A percentile compares a stretch with the other conserved stretches of the same genome.
Evolutionary conservation across 441 rosid genomes (phyloP).

Genomic region (Aquilaria agallochum): DNA sequence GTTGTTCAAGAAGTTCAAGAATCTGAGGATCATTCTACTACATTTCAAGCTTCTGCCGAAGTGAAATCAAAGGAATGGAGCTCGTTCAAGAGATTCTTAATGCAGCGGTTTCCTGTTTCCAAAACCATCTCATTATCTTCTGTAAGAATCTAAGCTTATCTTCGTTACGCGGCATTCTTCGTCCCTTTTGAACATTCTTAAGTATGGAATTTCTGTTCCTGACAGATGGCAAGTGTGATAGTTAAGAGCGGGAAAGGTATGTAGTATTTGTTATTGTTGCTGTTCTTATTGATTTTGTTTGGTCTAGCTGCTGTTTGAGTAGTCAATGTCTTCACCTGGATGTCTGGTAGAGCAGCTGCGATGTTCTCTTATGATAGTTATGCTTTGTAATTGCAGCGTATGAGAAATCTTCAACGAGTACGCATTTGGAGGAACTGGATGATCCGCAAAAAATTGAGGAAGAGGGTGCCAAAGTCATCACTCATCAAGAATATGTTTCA

Average conservation of each 20-base stretch:
- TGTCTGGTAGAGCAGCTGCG: slow-evolving; percentile 10
- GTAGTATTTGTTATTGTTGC: slow-evolving; percentile 12
- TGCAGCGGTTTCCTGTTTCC: slow-evolving; percentile 87
- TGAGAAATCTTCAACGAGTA: slow-evolving; percentile 41
- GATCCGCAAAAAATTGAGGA: slow-evolving; percentile 47
- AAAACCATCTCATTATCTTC: slow-evolving; percentile 70
- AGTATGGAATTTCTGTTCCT: neutral
- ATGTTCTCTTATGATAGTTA: slow-evolving; percentile 16
- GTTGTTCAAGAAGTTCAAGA: slow-evolving; percentile 25
- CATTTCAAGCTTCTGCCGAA: slow-evolving; percentile 24
- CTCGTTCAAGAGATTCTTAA: slow-evolving; percentile 70
- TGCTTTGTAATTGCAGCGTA: slow-evolving; percentile 24
- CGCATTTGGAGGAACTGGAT: slow-evolving; percentile 47
- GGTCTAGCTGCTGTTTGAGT: neutral
- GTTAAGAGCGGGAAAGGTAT: slow-evolving; percentile 59
- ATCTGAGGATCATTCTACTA: slow-evolving; percentile 21
- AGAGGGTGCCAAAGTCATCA: slow-evolving; percentile 45
- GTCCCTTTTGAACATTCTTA: neutral
- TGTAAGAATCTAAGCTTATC: slow-evolving; percentile 31
- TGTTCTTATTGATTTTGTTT: neutral
- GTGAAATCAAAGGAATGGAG: slow-evolving; percentile 63
- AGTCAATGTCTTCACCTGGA: neutral
- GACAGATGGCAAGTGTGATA: slow-evolving; percentile 68
- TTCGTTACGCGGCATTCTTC: neutral
- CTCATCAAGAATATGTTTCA: slow-evolving; percentile 72